Conservation (phyloP, 1,284 basidiomycete species). For the Cryptococcus amylolentus region DNA sequence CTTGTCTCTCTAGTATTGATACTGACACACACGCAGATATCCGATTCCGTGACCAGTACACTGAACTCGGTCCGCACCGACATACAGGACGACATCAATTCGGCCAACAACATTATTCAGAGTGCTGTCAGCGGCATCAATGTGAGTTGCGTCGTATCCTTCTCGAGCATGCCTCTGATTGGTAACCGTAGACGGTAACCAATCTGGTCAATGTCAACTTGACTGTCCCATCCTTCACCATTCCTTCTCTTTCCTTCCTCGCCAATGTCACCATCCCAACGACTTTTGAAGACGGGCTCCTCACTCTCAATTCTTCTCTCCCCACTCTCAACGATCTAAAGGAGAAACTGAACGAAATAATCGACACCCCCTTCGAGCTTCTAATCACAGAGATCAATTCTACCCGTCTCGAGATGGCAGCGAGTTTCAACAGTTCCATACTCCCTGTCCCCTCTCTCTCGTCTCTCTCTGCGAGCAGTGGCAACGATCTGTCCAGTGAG, state of each 20-base stretch:
- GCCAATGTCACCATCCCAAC: constrained; percentile 76
- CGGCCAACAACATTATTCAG: constrained; percentile 67
- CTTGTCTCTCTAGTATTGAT: neutral
- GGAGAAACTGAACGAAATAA: constrained; percentile 64
- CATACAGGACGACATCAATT: constrained; percentile 67
- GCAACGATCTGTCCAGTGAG: constrained; percentile 22
- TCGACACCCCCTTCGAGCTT: constrained; percentile 78
- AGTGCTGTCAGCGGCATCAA: constrained; percentile 65
- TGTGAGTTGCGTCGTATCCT: constrained; percentile 27
- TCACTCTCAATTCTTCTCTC: constrained; percentile 71
- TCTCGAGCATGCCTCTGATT: neutral
- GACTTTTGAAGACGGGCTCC: constrained; percentile 69
- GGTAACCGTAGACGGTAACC: constrained; percentile 50
- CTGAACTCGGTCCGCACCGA: constrained; percentile 60
- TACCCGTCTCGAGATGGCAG: constrained; percentile 62
- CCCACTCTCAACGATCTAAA: constrained; percentile 76
- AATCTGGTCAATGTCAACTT: constrained; percentile 62
- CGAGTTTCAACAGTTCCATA: constrained; percentile 64
- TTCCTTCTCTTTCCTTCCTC: constrained; percentile 68
- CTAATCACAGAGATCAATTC: constrained; percentile 82
- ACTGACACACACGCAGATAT: constrained; percentile 58
- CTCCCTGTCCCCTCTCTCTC: constrained; percentile 62
- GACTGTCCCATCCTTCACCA: constrained; percentile 62
- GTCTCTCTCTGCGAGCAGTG: constrained; percentile 22
- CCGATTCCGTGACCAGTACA: constrained; percentile 61